phyloP scores from a whole-genome alignment of 2,329 filamentous ascomycete genomes.

The Hymenotorrendiella dingleyae region DNA sequence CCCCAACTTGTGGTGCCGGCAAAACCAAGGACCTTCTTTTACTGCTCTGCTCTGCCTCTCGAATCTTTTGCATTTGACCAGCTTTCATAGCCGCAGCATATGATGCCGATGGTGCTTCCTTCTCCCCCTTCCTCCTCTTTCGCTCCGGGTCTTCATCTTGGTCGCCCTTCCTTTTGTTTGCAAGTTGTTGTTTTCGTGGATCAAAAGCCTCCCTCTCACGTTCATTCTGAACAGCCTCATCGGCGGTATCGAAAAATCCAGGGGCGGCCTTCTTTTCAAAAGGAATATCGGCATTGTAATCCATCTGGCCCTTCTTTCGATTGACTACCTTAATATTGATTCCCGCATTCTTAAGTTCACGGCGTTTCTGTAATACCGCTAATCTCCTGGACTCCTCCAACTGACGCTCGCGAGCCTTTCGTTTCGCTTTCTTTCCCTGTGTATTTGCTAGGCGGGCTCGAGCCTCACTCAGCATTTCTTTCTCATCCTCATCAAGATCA shows the following conservation, averaged over 20 bases:
- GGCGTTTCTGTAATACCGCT: constrained; percentile 86
- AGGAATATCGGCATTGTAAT: constrained; percentile 98
- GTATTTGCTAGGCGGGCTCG: constrained; percentile 94
- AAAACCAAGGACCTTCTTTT: constrained; percentile 80
- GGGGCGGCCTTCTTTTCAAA: constrained; percentile 87
- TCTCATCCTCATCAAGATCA: constrained; percentile 97
- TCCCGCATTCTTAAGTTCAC: constrained; percentile 93
- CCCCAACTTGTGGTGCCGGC: constrained; percentile 85
- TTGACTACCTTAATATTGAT: constrained; percentile 96
- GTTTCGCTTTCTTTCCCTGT: constrained; percentile 97
- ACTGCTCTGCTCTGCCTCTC: constrained; percentile 94
- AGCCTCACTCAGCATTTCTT: constrained; percentile 98
- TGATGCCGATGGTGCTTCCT: constrained; percentile 69
- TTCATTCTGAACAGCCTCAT: constrained; percentile 78
- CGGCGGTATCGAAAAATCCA: constrained; percentile 89
- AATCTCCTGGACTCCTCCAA: constrained; percentile 89
- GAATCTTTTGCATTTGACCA: constrained; percentile 87
- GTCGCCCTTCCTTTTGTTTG: constrained; percentile 89
- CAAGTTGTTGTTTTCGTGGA: constrained; percentile 84
- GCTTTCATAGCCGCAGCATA: constrained; percentile 87
- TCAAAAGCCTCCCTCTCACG: constrained; percentile 79
- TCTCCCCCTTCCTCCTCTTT: constrained; percentile 85
- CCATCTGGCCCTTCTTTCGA: constrained; percentile 94
- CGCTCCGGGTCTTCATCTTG: constrained; percentile 72
- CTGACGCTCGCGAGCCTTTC: constrained; percentile 92